Evolutionary conservation across 345 rosid genomes (phyloP).

Genomic region (Ailanthus altissimus): DNA sequence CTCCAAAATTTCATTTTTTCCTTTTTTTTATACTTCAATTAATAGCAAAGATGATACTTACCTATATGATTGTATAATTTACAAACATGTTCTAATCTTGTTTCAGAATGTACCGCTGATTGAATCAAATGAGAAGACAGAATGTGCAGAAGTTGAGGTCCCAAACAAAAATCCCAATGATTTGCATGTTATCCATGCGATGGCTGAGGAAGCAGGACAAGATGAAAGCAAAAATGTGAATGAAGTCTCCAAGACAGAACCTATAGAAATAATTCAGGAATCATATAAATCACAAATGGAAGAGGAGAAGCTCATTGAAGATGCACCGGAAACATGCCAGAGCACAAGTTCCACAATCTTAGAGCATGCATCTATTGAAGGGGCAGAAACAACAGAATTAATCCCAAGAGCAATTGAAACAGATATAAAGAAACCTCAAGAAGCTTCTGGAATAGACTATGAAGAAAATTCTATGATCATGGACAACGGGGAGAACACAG

Average conservation of each 20-base stretch:
- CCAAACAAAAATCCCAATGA: constrained; percentile 8
- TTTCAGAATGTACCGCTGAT: constrained; percentile 23
- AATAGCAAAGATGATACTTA: neutral
- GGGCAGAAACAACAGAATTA: constrained; percentile 1
- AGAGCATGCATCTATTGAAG: constrained; percentile 11
- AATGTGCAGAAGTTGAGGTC: constrained; percentile 10
- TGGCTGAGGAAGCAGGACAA: constrained; percentile 21
- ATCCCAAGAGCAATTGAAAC: constrained; percentile 18
- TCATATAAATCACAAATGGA: neutral
- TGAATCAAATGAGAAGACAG: constrained; percentile 10
- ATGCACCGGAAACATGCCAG: constrained; percentile 15
- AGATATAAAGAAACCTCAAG: constrained; percentile 4
- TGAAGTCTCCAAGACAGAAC: constrained; percentile 15
- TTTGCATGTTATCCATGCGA: neutral
- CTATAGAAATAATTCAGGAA: constrained; percentile 21
- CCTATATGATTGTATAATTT: neutral
- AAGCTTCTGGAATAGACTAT: constrained; percentile 3
- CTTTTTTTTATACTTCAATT: neutral
- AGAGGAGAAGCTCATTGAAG: constrained; percentile 17
- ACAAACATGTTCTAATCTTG: neutral
- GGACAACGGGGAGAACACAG: constrained; percentile 7
- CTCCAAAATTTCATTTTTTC: neutral
- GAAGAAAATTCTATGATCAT: constrained; percentile 8
- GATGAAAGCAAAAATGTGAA: constrained; percentile 15
- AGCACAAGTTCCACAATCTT: constrained; percentile 4